Conservation (phyloP, 148 eudicot genomes). For the Spergularia marina region DNA sequence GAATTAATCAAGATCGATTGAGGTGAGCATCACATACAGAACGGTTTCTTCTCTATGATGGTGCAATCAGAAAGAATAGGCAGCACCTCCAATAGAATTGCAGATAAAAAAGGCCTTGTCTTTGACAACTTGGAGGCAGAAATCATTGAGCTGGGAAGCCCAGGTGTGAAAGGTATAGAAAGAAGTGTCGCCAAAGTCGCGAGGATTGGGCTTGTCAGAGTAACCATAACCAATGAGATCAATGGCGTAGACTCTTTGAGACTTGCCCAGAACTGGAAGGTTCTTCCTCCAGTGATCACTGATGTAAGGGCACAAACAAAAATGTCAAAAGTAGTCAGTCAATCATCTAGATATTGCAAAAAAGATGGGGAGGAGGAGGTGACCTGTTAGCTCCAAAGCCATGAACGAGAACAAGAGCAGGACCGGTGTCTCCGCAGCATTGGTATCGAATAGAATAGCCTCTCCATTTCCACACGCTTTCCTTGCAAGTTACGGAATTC, state of each 20-base stretch:
- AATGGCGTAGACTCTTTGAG: conserved; percentile 78
- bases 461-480: conserved; percentile 81
- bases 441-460: conserved; percentile 89
- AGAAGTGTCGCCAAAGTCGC: conserved; percentile 44
- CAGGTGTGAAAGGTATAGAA: conserved; percentile 94
- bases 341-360: neutral
- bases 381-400: conserved; percentile 99
- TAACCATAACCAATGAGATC: conserved; percentile 98
- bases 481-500: neutral
- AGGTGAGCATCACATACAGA: neutral
- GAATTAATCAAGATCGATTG: neutral
- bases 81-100: conserved; percentile 94
- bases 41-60: neutral
- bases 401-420: conserved; percentile 79
- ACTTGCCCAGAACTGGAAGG: conserved; percentile 63
- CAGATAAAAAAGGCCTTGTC: conserved; percentile 85
- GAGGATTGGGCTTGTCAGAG: conserved; percentile 95
- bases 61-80: neutral
- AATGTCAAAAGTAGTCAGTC: neutral
- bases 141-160: conserved; percentile 91
- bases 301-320: neutral
- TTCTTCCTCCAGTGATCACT: conserved; percentile 99
- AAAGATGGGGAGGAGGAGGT: conserved; percentile 10
- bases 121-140: conserved; percentile 68
- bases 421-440: conserved; percentile 66